These are phyloP conservation scores for Sphenostylis stenocarpa DNA, from an alignment of 306 rosid genomes.

Conservation along the genomic window DNA sequence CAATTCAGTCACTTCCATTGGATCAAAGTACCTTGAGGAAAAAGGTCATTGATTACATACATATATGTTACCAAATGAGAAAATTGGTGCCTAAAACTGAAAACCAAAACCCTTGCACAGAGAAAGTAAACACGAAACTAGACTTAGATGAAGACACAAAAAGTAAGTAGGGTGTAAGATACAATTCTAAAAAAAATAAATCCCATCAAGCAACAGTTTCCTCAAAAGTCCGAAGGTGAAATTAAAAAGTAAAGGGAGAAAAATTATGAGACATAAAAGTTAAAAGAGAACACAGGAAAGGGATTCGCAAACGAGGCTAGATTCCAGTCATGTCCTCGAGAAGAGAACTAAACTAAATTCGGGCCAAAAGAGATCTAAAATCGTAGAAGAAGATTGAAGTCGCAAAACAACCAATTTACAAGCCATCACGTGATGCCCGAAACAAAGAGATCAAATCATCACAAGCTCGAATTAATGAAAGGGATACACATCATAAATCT, in stretches of 20 bases:
- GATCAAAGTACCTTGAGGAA: constrained; percentile 32
- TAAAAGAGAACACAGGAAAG: constrained; percentile 45
- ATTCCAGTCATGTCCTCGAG: constrained; percentile 19
- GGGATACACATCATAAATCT: not conserved
- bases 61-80: not conserved
- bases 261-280: constrained; percentile 7
- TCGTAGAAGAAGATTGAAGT: constrained; percentile 37
- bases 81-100: constrained; percentile 11
- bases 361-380: constrained; percentile 40
- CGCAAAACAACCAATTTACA: constrained; percentile 30
- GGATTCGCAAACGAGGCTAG: constrained; percentile 21
- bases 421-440: constrained; percentile 1
- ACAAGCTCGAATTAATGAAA: constrained; percentile 31
- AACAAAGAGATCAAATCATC: constrained; percentile 53
- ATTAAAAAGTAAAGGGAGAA: not conserved
- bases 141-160: constrained; percentile 10
- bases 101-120: not conserved
- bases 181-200: not conserved
- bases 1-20: constrained; percentile 20
- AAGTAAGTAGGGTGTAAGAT: constrained; percentile 6
- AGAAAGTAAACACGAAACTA: not conserved
- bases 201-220: constrained; percentile 4
- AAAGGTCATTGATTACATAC: not conserved
- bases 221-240: not conserved
- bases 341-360: constrained; percentile 24